phyloP scores from a whole-genome alignment of 768 basidiomycete species.

The Chalciporus piperatus region DNA sequence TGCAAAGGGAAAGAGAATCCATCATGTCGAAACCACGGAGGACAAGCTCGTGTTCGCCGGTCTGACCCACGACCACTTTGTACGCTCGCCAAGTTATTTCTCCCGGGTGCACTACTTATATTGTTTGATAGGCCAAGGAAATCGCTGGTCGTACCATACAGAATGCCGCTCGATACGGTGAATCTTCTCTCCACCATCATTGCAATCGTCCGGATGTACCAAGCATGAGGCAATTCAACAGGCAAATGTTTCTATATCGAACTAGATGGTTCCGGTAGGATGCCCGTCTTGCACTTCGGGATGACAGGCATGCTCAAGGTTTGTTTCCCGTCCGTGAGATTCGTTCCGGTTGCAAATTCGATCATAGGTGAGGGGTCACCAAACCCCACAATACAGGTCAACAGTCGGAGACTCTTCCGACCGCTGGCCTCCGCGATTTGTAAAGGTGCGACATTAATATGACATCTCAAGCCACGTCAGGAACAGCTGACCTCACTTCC shows the following conservation, averaged over 20 bases:
- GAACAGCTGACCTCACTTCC: no score
- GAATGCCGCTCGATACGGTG: constrained; percentile 55
- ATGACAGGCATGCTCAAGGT: constrained; percentile 87
- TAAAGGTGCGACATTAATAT: constrained; percentile 44
- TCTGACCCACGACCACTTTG: constrained; percentile 57
- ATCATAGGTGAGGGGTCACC: constrained; percentile 45
- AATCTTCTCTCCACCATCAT: not conserved
- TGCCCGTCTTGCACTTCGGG: constrained; percentile 76
- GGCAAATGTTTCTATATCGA: constrained; percentile 69
- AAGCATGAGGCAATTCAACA: constrained; percentile 16
- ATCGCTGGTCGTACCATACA: constrained; percentile 47
- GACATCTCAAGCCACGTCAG: not conserved
- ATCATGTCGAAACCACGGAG: constrained; percentile 52
- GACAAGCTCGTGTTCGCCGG: constrained; percentile 65
- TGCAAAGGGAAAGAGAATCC: constrained; percentile 53
- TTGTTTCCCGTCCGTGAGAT: not conserved
- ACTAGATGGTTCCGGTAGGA: constrained; percentile 55
- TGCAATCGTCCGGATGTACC: not conserved
- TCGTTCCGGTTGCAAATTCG: not conserved
- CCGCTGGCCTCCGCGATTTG: constrained; percentile 64
- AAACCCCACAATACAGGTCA: constrained; percentile 49
- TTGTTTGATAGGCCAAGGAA: constrained; percentile 50
- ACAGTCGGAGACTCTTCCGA: constrained; percentile 38
- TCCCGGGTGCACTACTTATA: constrained; percentile 8
- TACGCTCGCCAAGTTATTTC: constrained; percentile 42